Conservation (phyloP, 148 eudicot species). For the Fagopyrum homotropicum region DNA sequence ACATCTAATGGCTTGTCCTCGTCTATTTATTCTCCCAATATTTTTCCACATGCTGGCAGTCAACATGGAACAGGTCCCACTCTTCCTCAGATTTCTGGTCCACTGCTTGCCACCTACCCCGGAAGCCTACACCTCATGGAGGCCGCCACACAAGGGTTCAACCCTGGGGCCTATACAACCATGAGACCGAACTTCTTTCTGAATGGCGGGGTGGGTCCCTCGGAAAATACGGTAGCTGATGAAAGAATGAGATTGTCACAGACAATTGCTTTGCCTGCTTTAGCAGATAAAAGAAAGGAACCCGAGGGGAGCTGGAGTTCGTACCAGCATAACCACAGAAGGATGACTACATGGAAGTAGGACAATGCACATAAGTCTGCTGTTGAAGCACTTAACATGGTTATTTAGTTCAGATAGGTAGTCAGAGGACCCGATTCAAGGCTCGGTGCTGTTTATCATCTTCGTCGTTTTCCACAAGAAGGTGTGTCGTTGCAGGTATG, state of each 20-base stretch:
- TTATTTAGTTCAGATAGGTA: conserved; percentile 2
- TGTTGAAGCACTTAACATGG: not conserved
- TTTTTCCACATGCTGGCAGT: conserved; percentile 19
- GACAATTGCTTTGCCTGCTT: conserved; percentile 22
- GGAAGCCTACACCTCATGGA: conserved; percentile 17
- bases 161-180: conserved; percentile 17
- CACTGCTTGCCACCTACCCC: conserved; percentile 22
- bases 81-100: conserved; percentile 23
- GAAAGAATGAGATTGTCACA: conserved; percentile 22
- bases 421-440: not conserved
- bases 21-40: conserved; percentile 15
- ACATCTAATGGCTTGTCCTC: conserved; percentile 18
- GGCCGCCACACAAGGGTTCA: no score
- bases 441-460: not conserved
- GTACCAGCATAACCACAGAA: conserved; percentile 26
- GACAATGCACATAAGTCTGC: conserved; percentile 16
- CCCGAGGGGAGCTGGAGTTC: conserved; percentile 36
- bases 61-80: conserved; percentile 21
- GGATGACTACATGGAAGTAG: conserved; percentile 28
- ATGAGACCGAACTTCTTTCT: conserved; percentile 20
- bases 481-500: not conserved
- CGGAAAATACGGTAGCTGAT: conserved; percentile 17
- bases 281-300: conserved; percentile 32
- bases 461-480: not conserved
- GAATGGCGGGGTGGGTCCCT: conserved; percentile 20